Conservation (phyloP, 176 grass and related monocot genomes). For the Oryza australiensis region DNA sequence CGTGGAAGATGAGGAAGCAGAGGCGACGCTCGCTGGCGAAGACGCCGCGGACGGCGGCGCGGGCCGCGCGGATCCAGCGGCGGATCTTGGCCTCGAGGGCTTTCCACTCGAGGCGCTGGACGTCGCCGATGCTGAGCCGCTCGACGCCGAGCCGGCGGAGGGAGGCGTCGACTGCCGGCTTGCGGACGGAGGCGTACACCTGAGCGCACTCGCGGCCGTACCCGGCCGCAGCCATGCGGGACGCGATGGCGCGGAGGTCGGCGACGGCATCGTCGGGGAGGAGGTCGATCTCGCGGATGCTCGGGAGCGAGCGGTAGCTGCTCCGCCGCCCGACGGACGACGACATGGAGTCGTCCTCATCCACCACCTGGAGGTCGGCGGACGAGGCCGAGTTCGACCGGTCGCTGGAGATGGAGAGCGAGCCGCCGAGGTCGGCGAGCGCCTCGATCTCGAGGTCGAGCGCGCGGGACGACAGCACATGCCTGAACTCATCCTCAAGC, state of each 20-base stretch:
- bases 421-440: slow-evolving; percentile 53
- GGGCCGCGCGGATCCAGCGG: slow-evolving; percentile 67
- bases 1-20: slow-evolving; percentile 55
- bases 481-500: slow-evolving; percentile 83
- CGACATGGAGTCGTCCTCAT: slow-evolving; percentile 40
- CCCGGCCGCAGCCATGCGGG: slow-evolving; percentile 69
- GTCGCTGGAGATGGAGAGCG: slow-evolving; percentile 49
- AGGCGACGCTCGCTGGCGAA: slow-evolving; percentile 76
- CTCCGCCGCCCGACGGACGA: slow-evolving; percentile 48
- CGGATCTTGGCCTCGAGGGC: slow-evolving; percentile 66
- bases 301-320: slow-evolving; percentile 63
- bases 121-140: slow-evolving; percentile 68
- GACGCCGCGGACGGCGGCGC: slow-evolving; percentile 65
- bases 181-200: slow-evolving; percentile 70
- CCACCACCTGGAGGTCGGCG: slow-evolving; percentile 18
- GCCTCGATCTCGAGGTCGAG: slow-evolving; percentile 62
- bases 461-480: slow-evolving; percentile 59
- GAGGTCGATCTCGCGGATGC: slow-evolving; percentile 93
- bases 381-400: slow-evolving; percentile 30
- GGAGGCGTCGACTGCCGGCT: slow-evolving; percentile 64
- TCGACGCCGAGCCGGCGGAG: slow-evolving; percentile 75
- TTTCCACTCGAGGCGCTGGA: slow-evolving; percentile 63
- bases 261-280: slow-evolving; percentile 77
- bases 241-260: slow-evolving; percentile 72
- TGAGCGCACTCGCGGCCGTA: slow-evolving; percentile 90